Percentiles rank a stretch among this genome's conserved stretches.
These are phyloP conservation scores for Aureobasidium sp. DNA, from an alignment of 2,329 filamentous ascomycete genomes.

Conservation along the genomic window DNA sequence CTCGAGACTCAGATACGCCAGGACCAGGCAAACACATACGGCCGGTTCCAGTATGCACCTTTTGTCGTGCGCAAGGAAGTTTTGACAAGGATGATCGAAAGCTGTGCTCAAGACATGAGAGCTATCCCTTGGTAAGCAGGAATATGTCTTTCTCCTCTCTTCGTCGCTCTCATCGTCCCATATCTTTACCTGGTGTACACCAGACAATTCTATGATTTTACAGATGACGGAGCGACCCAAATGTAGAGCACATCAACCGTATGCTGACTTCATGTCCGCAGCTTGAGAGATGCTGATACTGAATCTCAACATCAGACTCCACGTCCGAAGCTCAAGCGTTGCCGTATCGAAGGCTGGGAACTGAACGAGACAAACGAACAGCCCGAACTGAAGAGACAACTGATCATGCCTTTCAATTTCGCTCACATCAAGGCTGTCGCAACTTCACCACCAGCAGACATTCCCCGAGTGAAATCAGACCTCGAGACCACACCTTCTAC, in stretches of 20 bases:
- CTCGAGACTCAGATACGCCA: background rate
- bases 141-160: too few species aligned
- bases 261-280: background rate
- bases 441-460: background rate
- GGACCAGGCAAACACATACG: background rate
- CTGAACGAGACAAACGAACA: background rate
- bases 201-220: too few species aligned
- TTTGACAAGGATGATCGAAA: background rate
- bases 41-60: background rate
- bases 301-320: background rate
- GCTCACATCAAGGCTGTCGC: background rate
- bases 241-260: background rate
- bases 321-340: background rate
- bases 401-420: background rate
- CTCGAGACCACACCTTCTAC: background rate
- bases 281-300: background rate
- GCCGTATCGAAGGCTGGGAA: background rate
- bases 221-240: too few species aligned
- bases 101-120: background rate
- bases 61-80: background rate
- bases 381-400: background rate
- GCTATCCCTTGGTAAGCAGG: background rate
- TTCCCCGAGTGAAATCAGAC: background rate
- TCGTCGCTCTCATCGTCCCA: too few species aligned
- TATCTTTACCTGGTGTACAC: too few species aligned